A percentile compares a stretch with the other conserved stretches of the same genome.
Conservation (phyloP, 345 rosid genomes). For the Camelina laxa region DNA sequence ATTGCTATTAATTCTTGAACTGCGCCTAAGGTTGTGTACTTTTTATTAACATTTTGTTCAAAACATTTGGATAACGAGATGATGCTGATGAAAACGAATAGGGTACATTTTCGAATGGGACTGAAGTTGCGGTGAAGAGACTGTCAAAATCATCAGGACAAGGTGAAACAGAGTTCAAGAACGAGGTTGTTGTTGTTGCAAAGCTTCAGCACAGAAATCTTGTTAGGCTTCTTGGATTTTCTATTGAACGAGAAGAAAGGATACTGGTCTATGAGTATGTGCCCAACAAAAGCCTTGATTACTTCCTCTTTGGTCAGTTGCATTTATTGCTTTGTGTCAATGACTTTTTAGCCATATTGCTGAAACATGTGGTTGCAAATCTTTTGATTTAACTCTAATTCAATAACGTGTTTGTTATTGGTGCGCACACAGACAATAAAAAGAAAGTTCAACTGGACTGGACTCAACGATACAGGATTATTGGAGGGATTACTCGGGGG, state of each 20-base stretch:
- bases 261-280: slow-evolving; percentile 30
- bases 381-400: background rate
- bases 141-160: slow-evolving; percentile 29
- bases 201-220: slow-evolving; percentile 39
- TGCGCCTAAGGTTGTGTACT: background rate
- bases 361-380: background rate
- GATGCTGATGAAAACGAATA: background rate
- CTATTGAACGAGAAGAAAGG: slow-evolving; percentile 19
- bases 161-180: slow-evolving; percentile 32
- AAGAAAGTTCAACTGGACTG: slow-evolving; percentile 50
- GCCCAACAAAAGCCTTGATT: slow-evolving; percentile 36
- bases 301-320: slow-evolving; percentile 32
- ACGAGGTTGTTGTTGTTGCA: slow-evolving; percentile 36
- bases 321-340: background rate
- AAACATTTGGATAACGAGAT: background rate
- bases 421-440: slow-evolving; percentile 36
- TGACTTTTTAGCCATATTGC: background rate
- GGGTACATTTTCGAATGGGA: slow-evolving; percentile 26
- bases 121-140: slow-evolving; percentile 35
- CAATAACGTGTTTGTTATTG: background rate
- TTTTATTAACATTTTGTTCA: background rate
- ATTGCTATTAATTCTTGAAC: background rate
- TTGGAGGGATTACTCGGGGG: slow-evolving; percentile 53
- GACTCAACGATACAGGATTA: slow-evolving; percentile 49
- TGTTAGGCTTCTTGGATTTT: slow-evolving; percentile 31